Evolutionary conservation across 768 basidiomycete genomes (phyloP).

Genomic region (Leucocoprinus birnbaumii): DNA sequence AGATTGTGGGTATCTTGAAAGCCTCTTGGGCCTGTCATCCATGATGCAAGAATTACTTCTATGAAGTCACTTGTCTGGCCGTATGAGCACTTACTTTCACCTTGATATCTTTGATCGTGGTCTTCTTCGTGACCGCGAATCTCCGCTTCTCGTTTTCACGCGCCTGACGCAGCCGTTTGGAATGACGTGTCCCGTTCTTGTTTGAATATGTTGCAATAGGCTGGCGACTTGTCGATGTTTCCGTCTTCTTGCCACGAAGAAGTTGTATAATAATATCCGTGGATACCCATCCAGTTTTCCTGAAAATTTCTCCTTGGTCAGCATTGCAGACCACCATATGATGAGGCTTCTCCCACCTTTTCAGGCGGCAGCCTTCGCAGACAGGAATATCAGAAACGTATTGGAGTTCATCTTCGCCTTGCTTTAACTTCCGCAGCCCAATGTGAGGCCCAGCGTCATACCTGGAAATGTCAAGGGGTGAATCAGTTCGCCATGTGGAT

Average conservation of each 20-base stretch:
- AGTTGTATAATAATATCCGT: conserved; percentile 63
- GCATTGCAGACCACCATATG: conserved; percentile 4
- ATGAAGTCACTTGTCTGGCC: not conserved
- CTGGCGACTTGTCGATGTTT: conserved; percentile 14
- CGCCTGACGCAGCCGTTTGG: conserved; percentile 65
- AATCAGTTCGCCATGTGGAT: conserved; percentile 11
- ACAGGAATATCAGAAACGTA: conserved; percentile 51
- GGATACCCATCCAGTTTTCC: conserved; percentile 54
- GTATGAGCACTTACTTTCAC: conserved; percentile 46
- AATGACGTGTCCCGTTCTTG: conserved; percentile 55
- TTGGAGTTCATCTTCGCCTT: conserved; percentile 20
- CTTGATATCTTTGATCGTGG: conserved; percentile 78
- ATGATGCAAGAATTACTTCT: not conserved
- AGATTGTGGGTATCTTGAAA: conserved; percentile 69
- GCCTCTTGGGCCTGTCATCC: conserved; percentile 53
- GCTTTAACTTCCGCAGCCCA: conserved; percentile 19
- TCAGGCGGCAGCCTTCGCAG: conserved; percentile 58
- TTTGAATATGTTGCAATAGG: conserved; percentile 26
- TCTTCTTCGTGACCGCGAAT: conserved; percentile 58
- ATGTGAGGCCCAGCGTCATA: conserved; percentile 59
- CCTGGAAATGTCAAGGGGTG: conserved; percentile 30
- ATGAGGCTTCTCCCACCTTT: conserved; percentile 37
- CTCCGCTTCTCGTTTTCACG: conserved; percentile 42
- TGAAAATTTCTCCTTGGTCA: conserved; percentile 18
- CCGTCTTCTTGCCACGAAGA: conserved; percentile 18